A percentile compares a stretch with the other conserved stretches of the same genome.
These are phyloP conservation scores for Podaxis rugospora DNA, from an alignment of 768 basidiomycete species.

Conservation along the genomic window DNA sequence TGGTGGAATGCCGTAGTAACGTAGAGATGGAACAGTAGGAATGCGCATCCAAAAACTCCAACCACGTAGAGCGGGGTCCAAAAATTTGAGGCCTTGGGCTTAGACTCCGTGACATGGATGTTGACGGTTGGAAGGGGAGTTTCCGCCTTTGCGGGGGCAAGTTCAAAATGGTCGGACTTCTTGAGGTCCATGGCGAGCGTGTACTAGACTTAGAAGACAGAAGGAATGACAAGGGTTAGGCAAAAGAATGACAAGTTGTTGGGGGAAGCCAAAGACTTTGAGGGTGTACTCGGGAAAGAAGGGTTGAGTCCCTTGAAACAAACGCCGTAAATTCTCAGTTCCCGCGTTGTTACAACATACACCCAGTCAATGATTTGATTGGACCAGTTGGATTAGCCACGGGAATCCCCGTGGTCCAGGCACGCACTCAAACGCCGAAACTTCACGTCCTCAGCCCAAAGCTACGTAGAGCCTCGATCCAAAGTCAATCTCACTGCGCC, in stretches of 20 bases:
- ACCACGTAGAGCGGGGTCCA: neutral
- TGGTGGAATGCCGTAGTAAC: slow-evolving; percentile 1
- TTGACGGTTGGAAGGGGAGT: neutral
- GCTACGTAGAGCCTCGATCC: neutral
- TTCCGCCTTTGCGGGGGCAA: neutral
- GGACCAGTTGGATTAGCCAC: neutral
- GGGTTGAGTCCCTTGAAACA: neutral
- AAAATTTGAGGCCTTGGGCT: neutral
- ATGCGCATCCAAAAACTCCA: slow-evolving; percentile 9
- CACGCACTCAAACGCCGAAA: neutral
- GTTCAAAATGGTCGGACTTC: neutral
- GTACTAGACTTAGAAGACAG: neutral
- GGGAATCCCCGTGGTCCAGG: neutral
- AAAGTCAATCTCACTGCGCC: neutral
- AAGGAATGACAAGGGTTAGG: slow-evolving; percentile 9
- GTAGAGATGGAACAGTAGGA: slow-evolving; percentile 9
- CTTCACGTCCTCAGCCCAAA: too few species aligned
- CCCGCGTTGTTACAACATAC: slow-evolving; percentile 1
- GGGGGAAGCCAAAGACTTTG: neutral
- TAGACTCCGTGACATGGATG: neutral
- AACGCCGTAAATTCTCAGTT: neutral
- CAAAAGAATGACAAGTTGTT: slow-evolving; percentile 4
- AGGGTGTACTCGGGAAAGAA: neutral
- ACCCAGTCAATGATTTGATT: neutral
- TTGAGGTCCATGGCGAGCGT: slow-evolving; percentile 1